These are phyloP conservation scores for Perilla frutescens DNA, from an alignment of 257 asterid genomes.

Conservation along the genomic window DNA sequence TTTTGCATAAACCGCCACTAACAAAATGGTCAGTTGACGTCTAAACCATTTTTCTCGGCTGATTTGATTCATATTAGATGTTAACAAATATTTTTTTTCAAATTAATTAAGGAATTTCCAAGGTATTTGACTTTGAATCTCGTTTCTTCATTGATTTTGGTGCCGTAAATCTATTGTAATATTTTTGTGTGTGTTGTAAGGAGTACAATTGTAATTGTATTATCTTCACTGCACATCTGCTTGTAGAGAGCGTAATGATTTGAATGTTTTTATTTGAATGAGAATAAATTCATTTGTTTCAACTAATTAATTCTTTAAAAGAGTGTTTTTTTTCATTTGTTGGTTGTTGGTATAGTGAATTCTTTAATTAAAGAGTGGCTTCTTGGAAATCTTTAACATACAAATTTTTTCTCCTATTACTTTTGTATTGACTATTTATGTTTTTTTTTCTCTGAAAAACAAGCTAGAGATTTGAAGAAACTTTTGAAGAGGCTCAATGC, in stretches of 20 bases:
- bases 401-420: background rate
- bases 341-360: too few species aligned
- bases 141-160: too few species aligned
- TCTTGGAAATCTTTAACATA: too few species aligned
- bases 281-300: too few species aligned
- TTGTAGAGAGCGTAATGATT: background rate
- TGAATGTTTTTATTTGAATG: background rate
- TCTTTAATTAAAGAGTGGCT: too few species aligned
- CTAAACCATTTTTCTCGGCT: background rate
- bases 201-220: too few species aligned
- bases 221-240: background rate
- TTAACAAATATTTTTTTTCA: background rate
- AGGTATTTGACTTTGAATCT: too few species aligned
- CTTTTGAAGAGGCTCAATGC: slow-evolving; percentile 91
- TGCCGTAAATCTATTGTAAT: too few species aligned
- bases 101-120: background rate
- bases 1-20: slow-evolving; percentile 7
- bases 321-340: background rate
- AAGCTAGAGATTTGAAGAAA: slow-evolving; percentile 83
- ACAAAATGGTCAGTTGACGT: slow-evolving; percentile 39
- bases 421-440: too few species aligned
- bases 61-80: background rate
- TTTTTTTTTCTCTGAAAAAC: background rate
- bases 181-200: too few species aligned
- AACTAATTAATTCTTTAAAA: too few species aligned